Percentiles rank a stretch among this genome's conserved stretches.
phyloP scores from a whole-genome alignment of 2,329 filamentous ascomycete species.

The Ophiobolus disseminans region DNA sequence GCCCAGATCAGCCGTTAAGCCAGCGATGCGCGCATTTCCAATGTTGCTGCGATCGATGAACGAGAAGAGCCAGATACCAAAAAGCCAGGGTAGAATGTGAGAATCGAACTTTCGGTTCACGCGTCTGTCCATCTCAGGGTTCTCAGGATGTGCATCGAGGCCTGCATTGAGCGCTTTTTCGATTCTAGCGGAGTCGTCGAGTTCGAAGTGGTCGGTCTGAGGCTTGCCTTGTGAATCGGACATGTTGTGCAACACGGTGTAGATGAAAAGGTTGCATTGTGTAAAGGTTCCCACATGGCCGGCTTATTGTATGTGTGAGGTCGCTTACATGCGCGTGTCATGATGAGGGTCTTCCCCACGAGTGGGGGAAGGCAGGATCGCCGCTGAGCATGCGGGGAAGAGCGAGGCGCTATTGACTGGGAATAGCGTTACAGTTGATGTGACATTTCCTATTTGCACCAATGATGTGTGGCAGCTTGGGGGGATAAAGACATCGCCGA shows the following conservation, averaged over 20 bases:
- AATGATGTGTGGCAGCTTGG: no score
- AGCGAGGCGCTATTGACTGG: no score
- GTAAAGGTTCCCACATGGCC: background rate
- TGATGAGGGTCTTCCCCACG: slow-evolving; percentile 1
- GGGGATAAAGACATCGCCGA: no score
- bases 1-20: slow-evolving; percentile 49
- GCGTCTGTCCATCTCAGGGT: slow-evolving; percentile 34
- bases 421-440: no score
- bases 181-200: background rate
- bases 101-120: slow-evolving; percentile 53
- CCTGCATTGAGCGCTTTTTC: slow-evolving; percentile 1
- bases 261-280: background rate
- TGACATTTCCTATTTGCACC: no score
- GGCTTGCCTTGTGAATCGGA: background rate
- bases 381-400: background rate
- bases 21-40: slow-evolving; percentile 54
- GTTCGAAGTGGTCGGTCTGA: background rate
- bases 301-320: no score
- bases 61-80: slow-evolving; percentile 55
- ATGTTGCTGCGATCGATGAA: slow-evolving; percentile 56
- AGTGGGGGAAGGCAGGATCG: background rate
- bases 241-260: no score
- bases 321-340: background rate
- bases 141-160: background rate
- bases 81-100: slow-evolving; percentile 56